phyloP scores from a whole-genome alignment of 2,329 filamentous ascomycete genomes.

The Colletotrichum noveboracense region DNA sequence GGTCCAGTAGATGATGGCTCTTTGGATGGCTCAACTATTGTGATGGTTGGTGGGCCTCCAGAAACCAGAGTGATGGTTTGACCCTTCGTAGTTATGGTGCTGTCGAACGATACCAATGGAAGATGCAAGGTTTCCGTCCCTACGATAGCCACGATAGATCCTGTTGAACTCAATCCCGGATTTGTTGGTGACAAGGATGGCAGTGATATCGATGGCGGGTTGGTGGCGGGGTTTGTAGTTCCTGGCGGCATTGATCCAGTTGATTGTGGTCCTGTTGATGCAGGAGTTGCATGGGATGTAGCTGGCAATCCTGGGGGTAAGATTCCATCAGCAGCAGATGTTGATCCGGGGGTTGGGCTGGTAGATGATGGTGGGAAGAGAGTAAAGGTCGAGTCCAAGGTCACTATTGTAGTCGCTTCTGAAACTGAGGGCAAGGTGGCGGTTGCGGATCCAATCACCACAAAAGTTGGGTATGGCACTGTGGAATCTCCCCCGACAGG shows the following conservation, averaged over 20 bases:
- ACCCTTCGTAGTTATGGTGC: neutral
- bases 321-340: neutral
- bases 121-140: neutral
- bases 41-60: neutral
- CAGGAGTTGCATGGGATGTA: rapidly evolving
- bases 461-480: neutral
- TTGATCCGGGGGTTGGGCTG: rapidly evolving
- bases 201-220: rapidly evolving
- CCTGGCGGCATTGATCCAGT: rapidly evolving
- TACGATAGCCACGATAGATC: neutral
- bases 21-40: neutral
- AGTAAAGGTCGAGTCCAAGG: neutral
- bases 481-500: rapidly evolving
- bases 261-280: neutral
- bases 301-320: rapidly evolving
- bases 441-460: neutral
- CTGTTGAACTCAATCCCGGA: rapidly evolving
- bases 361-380: rapidly evolving
- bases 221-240: rapidly evolving
- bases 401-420: neutral
- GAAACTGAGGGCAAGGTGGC: neutral
- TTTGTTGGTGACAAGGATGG: rapidly evolving
- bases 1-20: neutral
- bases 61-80: neutral
- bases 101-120: rapidly evolving